A percentile compares a stretch with the other conserved stretches of the same genome.
Conservation (phyloP, 2,329 filamentous ascomycete genomes). For the Chrysoporthe cubensis region DNA sequence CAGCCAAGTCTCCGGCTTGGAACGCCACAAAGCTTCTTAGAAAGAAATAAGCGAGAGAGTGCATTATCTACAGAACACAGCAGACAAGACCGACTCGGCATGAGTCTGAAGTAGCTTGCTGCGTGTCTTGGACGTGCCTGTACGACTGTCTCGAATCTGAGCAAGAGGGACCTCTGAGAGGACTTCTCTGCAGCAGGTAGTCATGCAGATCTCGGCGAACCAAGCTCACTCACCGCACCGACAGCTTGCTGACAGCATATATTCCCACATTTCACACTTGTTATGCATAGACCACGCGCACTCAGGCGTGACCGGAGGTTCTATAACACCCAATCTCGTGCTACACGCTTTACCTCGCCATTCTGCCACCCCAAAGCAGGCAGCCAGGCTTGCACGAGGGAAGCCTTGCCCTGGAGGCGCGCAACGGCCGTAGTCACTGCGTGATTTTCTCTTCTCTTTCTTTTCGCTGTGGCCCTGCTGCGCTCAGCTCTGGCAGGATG, state of each 20-base stretch:
- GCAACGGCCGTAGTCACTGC: background rate
- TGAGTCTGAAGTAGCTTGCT: background rate
- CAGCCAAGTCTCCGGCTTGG: background rate
- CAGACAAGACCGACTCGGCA: conserved; percentile 18
- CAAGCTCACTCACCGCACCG: too few species aligned
- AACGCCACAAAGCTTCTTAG: conserved; percentile 1
- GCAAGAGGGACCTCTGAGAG: background rate
- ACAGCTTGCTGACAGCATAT: background rate
- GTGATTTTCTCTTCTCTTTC: background rate
- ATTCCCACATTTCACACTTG: background rate
- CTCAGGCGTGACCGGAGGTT: background rate
- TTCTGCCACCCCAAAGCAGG: background rate
- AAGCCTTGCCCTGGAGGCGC: background rate
- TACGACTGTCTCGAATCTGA: background rate
- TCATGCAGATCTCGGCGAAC: too few species aligned
- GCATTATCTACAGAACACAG: background rate
- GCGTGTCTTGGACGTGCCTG: conserved; percentile 17
- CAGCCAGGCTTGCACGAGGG: background rate
- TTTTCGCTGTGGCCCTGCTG: too few species aligned
- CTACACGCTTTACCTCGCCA: background rate
- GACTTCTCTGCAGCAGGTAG: background rate
- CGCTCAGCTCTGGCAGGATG: background rate
- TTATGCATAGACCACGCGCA: background rate
- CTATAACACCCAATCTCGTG: background rate
- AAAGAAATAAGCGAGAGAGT: conserved; percentile 16